These are phyloP conservation scores for Chlorokybus atmophyticus DNA, from an alignment of 139 green algal species.

Conservation along the genomic window DNA sequence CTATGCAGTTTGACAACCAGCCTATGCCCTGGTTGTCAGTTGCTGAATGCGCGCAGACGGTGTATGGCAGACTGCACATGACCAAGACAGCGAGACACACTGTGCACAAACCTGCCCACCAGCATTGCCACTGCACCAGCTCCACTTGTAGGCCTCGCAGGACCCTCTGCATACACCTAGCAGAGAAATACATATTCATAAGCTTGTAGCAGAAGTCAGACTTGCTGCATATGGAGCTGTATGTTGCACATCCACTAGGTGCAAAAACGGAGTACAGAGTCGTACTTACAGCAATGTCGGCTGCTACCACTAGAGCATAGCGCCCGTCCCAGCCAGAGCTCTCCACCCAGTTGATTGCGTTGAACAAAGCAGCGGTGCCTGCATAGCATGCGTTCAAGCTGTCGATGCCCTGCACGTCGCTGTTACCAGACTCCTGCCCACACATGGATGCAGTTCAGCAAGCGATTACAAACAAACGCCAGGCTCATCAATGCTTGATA, in stretches of 20 bases:
- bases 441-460: too few species aligned
- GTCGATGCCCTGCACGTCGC: conserved; percentile 64
- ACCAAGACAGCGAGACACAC: neutral
- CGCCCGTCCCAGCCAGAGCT: conserved; percentile 58
- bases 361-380: conserved; percentile 64
- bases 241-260: too few species aligned
- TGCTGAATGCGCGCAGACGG: too few species aligned
- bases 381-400: conserved; percentile 70
- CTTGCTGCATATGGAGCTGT: too few species aligned
- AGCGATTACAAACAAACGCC: too few species aligned
- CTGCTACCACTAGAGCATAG: conserved; percentile 60
- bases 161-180: conserved; percentile 19
- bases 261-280: too few species aligned
- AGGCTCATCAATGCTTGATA: too few species aligned
- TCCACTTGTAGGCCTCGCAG: conserved; percentile 49
- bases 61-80: too few species aligned
- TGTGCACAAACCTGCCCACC: conserved; percentile 44
- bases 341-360: conserved; percentile 57
- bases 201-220: too few species aligned
- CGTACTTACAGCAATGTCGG: conserved; percentile 54
- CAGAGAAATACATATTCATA: conserved; percentile 8
- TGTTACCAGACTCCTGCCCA: conserved; percentile 38
- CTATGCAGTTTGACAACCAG: too few species aligned
- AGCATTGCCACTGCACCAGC: conserved; percentile 69
- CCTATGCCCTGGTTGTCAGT: too few species aligned